Base-by-base conservation (phyloP, 768 basidiomycete species). In the Podaxis carcinomalis region DNA sequence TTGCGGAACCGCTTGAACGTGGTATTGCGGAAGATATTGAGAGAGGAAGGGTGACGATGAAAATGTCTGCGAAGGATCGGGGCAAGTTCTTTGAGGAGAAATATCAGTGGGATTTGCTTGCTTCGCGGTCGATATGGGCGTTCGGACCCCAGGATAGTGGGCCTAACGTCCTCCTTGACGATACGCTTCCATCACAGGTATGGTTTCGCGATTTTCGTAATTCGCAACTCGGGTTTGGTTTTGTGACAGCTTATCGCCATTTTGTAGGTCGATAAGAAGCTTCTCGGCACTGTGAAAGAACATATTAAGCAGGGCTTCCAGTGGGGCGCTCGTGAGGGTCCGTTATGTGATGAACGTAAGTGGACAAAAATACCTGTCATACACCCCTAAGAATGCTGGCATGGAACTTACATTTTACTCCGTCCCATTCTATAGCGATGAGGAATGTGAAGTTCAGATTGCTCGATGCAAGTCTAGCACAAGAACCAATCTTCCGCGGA, bases 261-360 rank as follows among this genome's bases (percentile, higher is more conserved):
- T 32, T 51, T 63, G 16, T 66, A 93, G 89, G 85, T 97, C 46
- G 96, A 99, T 77, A 97, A 97, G 76, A 98, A 95, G 72, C 68
- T 95, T 56, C 77, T 99, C 55, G 85, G 83, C 37, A 88, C 89
- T 5, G 93, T 98, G 58, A 95, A 87, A 75, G 96, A 98, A 65
- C 90, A 94, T 64, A 89, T 99, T 69, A 98, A 94, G 77, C 97
- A 99, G 75, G 97, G 97, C 37, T 99, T 99, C 87, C 97, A 97
- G 70, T 98, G 97, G 97, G 97, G 94, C 53, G 89, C 96, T 51
- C 84, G 97, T 53, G 97, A 99, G 79, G 97, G 97, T 5, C 97
- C 97, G 40, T 71, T 99, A 42, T 98, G 97, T 69, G 97, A 99
- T 70, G 97, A 99, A 75, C 97, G 96, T 98, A 68, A 84, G 96